Conservation (phyloP, 2,329 filamentous ascomycete genomes). For the Incumbomyces lentus region DNA sequence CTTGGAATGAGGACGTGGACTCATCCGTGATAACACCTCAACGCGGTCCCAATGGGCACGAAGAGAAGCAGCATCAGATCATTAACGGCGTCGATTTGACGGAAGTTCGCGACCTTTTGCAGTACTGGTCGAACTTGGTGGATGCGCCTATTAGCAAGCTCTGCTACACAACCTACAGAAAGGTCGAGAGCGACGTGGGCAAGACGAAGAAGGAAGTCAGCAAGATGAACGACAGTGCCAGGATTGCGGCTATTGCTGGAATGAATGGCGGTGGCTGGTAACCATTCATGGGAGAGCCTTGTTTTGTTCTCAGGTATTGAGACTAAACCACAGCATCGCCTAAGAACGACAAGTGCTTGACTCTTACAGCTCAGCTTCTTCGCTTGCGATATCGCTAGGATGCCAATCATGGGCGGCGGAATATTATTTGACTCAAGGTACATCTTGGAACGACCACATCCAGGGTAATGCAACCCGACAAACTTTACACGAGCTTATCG, state of each 20-base stretch:
- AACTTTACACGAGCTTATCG: no score
- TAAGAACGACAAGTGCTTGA: no score
- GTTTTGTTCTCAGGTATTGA: no score
- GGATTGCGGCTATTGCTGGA: conserved; percentile 77
- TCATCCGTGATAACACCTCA: neutral
- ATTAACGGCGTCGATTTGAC: conserved; percentile 53
- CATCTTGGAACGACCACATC: no score
- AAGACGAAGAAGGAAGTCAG: conserved; percentile 43
- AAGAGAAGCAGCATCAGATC: conserved; percentile 26
- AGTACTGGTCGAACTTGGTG: conserved; percentile 66
- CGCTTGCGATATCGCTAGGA: no score
- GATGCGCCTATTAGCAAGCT: conserved; percentile 61
- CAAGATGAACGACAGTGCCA: conserved; percentile 59
- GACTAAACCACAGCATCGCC: no score
- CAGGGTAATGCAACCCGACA: no score
- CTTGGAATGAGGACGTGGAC: conserved; percentile 8
- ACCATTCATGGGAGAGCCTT: neutral
- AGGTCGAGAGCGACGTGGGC: conserved; percentile 90
- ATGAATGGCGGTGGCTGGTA: conserved; percentile 92
- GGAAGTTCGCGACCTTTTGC: conserved; percentile 57
- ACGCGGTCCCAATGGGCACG: conserved; percentile 4
- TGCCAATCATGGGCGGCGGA: no score
- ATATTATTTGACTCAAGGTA: no score
- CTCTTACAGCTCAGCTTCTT: no score
- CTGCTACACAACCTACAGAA: conserved; percentile 75